Base-by-base conservation (phyloP, 2,329 filamentous ascomycete genomes). In the Fusarium dlaminii region DNA sequence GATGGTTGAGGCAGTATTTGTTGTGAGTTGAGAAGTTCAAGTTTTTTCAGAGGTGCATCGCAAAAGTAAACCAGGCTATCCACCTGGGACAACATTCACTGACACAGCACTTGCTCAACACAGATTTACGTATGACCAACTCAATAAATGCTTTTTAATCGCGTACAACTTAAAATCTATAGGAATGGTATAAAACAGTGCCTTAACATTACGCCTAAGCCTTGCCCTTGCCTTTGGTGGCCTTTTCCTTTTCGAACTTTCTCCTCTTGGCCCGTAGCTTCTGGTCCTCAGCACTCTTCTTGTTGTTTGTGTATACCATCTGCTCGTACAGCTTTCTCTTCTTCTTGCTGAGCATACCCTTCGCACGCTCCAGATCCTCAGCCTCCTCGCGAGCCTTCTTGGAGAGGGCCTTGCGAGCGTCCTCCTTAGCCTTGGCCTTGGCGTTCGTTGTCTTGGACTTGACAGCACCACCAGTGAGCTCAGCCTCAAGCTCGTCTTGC, bases 311-410 rank as follows among this genome's bases (percentile, higher is more conserved):
- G 84, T 97, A 97, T 80, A 95, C 89, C 94, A 99, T 99, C 87
- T 98, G 96, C 87, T 98, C 96, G 76, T 96, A 93, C 79, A 98
- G 86, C 91, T 98, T 98, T 79, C 96, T 89, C 91, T 98, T 99
- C 90, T 97, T 96, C 84, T 97, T 94, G 83, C 93, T 94, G 87
- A 98, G 92, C 96, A 99, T 99, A 86, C 97, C 96, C 90, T 98
- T 98, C 82, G 94, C 92, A 72, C 96, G 89, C 83, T 98, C 95
- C 66, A 97, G 84, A 79, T 98, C 95, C 83, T 98, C 96, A 8
- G 93, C 91, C 80, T 96, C 93, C 79, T 91, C 88, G 68, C 90
- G 89, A 40, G 90, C 89, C 84, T 93, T 92, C 86, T 92, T 92
- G 76, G 89, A 88, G 36, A 92, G 86, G 78, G 90, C 90, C 80